Evolutionary conservation across 2,329 filamentous ascomycete genomes (phyloP).

Genomic region (Pseudogymnoascus sp.): DNA sequence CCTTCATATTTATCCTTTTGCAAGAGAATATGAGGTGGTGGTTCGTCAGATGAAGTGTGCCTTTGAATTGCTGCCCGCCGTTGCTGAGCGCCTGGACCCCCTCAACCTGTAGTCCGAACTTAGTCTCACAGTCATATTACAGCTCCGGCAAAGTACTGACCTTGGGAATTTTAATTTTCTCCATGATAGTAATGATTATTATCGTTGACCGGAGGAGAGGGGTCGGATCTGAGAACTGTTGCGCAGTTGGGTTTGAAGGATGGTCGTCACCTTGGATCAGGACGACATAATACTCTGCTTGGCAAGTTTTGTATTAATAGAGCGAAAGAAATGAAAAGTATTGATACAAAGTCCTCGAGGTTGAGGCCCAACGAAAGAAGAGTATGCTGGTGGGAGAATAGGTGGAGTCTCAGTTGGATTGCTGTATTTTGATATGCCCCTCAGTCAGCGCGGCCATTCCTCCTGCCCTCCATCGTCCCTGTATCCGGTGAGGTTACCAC

Average conservation of each 20-base stretch:
- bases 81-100: conserved; percentile 52
- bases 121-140: conserved; percentile 14
- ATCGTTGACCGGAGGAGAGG: background rate
- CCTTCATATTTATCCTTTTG: conserved; percentile 15
- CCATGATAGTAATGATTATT: conserved; percentile 23
- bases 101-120: conserved; percentile 39
- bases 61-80: conserved; percentile 46
- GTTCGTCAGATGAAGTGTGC: conserved; percentile 52
- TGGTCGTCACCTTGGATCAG: background rate
- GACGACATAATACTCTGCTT: conserved; percentile 1
- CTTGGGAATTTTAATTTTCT: conserved; percentile 39
- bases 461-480: background rate
- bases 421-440: conserved; percentile 4
- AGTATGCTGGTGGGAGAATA: background rate
- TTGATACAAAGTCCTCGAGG: background rate
- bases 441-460: conserved; percentile 1
- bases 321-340: background rate
- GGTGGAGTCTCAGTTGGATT: background rate
- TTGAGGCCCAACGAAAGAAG: background rate
- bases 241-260: background rate
- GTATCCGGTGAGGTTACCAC: conserved; percentile 1
- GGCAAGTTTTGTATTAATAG: conserved; percentile 1
- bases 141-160: conserved; percentile 20
- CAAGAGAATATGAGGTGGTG: conserved; percentile 44
- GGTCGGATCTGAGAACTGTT: background rate